Percentiles rank a stretch among this genome's conserved stretches.
Conservation (phyloP, 495 filamentous ascomycete species). For the Amphirosellinia nigrospora region DNA sequence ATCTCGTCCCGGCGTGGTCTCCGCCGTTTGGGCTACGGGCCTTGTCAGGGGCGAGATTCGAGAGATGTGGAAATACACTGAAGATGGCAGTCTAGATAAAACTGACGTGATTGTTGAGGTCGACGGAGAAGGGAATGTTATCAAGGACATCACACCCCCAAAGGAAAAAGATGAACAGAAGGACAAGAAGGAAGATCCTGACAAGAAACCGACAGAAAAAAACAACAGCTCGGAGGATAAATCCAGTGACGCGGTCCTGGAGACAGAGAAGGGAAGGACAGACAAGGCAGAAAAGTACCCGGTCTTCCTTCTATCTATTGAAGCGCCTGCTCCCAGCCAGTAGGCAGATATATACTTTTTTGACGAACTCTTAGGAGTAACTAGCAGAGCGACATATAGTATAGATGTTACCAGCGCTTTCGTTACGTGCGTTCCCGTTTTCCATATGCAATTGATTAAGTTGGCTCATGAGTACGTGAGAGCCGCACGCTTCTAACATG, state of each 20-base stretch:
- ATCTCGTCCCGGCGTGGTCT: conserved; percentile 85
- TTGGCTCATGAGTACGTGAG: not conserved
- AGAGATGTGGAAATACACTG: conserved; percentile 82
- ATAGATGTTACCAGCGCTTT: not conserved
- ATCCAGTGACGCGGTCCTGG: not conserved
- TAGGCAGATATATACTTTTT: not conserved
- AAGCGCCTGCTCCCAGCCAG: conserved; percentile 30
- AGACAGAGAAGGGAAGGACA: not conserved
- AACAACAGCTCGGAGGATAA: not conserved
- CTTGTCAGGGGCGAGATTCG: conserved; percentile 68
- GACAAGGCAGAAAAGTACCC: conserved; percentile 20
- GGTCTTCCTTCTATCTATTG: conserved; percentile 39
- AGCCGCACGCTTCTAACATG: not conserved
- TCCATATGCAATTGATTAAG: not conserved
- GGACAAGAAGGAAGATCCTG: conserved; percentile 6
- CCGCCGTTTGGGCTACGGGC: conserved; percentile 81
- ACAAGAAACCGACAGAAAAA: conserved; percentile 8
- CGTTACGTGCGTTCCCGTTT: not conserved
- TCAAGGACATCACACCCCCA: conserved; percentile 27
- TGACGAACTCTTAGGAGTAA: not conserved
- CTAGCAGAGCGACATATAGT: not conserved
- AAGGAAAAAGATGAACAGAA: conserved; percentile 22
- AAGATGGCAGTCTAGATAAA: conserved; percentile 64
- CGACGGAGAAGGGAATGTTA: conserved; percentile 38
- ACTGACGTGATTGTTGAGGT: conserved; percentile 54